phyloP scores from a whole-genome alignment of 805 yeast species.

The Candida mattraensis region DNA sequence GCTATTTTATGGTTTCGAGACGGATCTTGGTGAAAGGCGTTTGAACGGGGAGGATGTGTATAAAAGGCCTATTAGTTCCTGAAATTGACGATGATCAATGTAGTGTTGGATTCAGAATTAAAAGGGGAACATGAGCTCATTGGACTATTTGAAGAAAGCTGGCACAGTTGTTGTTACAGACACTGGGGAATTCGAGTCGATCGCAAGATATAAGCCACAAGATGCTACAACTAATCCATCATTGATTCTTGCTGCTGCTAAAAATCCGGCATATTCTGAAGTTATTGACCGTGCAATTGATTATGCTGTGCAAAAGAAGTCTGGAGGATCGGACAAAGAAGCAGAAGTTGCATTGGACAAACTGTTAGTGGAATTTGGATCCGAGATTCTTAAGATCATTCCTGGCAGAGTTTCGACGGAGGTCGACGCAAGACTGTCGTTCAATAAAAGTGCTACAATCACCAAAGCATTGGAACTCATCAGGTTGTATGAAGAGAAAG shows the following conservation, averaged over 20 bases:
- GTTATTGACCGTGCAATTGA: slow-evolving; percentile 88
- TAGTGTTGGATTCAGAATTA: too few species aligned
- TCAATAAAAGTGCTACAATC: slow-evolving; percentile 89
- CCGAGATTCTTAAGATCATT: slow-evolving; percentile 84
- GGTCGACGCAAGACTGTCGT: slow-evolving; percentile 97
- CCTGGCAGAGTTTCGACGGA: slow-evolving; percentile 99
- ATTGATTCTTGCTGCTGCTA: slow-evolving; percentile 91
- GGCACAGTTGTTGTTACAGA: slow-evolving; percentile 98
- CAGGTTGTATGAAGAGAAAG: slow-evolving; percentile 76
- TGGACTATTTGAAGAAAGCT: slow-evolving; percentile 87
- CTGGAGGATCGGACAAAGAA: slow-evolving; percentile 46
- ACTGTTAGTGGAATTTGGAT: slow-evolving; percentile 93
- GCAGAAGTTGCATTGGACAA: slow-evolving; percentile 84
- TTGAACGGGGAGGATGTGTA: too few species aligned
- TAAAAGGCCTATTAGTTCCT: too few species aligned
- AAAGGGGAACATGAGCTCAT: slow-evolving; percentile 53
- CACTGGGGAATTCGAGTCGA: slow-evolving; percentile 97
- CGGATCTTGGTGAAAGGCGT: too few species aligned
- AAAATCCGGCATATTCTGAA: slow-evolving; percentile 82
- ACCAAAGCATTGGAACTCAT: slow-evolving; percentile 91
- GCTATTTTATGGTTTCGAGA: too few species aligned
- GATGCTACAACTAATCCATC: slow-evolving; percentile 99
- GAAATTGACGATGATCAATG: too few species aligned
- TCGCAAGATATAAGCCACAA: slow-evolving; percentile 97
- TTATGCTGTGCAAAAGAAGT: slow-evolving; percentile 67